Conservation (phyloP, 345 rosid species). For the Pistacia vera region DNA sequence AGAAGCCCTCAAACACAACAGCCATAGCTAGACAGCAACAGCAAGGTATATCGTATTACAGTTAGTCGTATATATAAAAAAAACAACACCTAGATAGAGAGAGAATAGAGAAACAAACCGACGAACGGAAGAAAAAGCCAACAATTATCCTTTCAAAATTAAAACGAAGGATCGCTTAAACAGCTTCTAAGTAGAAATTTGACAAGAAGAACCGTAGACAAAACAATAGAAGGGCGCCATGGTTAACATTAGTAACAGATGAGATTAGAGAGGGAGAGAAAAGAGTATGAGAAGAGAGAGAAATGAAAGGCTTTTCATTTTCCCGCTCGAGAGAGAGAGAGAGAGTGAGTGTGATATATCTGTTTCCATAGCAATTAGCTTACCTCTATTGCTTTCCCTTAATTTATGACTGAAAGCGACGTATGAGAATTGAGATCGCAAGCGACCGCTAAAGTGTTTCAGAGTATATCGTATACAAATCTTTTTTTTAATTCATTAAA, state of each 20-base stretch:
- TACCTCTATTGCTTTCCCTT: conserved; percentile 26
- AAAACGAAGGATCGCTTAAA: background rate
- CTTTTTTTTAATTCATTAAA: background rate
- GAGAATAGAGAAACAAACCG: background rate
- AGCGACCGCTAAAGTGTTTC: conserved; percentile 27
- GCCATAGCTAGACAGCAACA: conserved; percentile 37
- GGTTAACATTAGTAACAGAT: background rate
- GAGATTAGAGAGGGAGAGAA: conserved; percentile 11
- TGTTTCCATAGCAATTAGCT: background rate
- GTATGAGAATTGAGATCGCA: conserved; percentile 38
- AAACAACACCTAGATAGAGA: too few species aligned
- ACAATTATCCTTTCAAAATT: background rate
- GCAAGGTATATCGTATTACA: background rate
- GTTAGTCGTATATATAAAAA: background rate
- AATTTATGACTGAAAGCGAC: conserved; percentile 55
- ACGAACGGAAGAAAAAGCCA: background rate
- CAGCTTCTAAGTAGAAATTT: conserved; percentile 1
- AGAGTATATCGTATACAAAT: conserved; percentile 14
- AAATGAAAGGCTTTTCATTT: conserved; percentile 19
- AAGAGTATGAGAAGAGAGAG: conserved; percentile 20
- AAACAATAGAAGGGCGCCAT: background rate
- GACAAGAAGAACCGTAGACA: background rate
- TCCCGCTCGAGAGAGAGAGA: conserved; percentile 33
- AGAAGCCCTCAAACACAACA: conserved; percentile 47
- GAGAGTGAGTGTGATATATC: background rate